Evolutionary conservation across 2,329 filamentous ascomycete species (phyloP).

Genomic region (Colletotrichum incanum): DNA sequence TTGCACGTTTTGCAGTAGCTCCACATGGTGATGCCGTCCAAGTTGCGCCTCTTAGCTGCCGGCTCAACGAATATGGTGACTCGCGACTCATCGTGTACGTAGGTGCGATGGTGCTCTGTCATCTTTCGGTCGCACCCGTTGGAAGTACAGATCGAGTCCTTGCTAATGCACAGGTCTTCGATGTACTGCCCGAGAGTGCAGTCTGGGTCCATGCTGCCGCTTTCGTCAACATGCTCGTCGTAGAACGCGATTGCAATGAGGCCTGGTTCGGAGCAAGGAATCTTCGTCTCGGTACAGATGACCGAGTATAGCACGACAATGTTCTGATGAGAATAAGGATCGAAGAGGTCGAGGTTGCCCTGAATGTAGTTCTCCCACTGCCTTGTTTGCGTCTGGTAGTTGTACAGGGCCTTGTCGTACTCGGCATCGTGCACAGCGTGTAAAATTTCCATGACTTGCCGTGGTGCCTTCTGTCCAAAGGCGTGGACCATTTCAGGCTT

Average conservation of each 20-base stretch:
- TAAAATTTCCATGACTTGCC: constrained; percentile 92
- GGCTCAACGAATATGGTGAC: constrained; percentile 90
- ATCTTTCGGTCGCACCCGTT: constrained; percentile 91
- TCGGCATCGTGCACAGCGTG: constrained; percentile 97
- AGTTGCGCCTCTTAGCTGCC: constrained; percentile 63
- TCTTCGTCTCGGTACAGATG: constrained; percentile 93
- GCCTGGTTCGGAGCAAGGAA: constrained; percentile 92
- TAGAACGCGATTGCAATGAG: constrained; percentile 95
- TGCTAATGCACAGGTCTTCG: constrained; percentile 86
- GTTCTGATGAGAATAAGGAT: constrained; percentile 95
- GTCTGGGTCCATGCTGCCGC: constrained; percentile 82
- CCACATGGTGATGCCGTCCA: constrained; percentile 92
- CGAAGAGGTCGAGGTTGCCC: constrained; percentile 89
- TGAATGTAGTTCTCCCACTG: constrained; percentile 98
- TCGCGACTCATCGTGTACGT: constrained; percentile 95
- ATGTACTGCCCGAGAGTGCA: constrained; percentile 96
- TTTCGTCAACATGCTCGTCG: constrained; percentile 82
- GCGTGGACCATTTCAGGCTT: constrained; percentile 96
- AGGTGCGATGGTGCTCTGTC: constrained; percentile 94
- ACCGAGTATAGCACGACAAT: constrained; percentile 95
- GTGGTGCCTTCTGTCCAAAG: constrained; percentile 83
- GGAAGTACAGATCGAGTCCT: constrained; percentile 83
- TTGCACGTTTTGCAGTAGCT: constrained; percentile 94
- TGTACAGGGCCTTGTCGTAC: constrained; percentile 94
- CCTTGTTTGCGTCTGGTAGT: constrained; percentile 93